Base-by-base conservation (phyloP, 768 basidiomycete species). In the Serendipita vermifera region DNA sequence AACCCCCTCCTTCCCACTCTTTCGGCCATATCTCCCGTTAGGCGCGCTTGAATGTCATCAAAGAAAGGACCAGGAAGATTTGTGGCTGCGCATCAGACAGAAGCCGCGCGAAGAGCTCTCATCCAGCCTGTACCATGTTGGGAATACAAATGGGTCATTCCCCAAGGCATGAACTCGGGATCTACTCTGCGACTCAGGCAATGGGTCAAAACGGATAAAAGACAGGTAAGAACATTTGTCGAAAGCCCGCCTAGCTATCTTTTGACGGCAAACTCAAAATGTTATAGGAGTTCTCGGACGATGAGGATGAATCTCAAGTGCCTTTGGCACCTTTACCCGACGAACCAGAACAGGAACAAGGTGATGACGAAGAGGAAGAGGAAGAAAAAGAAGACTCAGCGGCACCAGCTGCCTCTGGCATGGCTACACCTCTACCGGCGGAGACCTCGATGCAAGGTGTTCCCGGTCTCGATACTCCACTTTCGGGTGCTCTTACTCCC, bases 41-140 rank as follows among this genome's bases (percentile, higher is more conserved):
- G n/a, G n/a, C n/a, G n/a, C n/a, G n/a, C n/a, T n/a, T n/a, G n/a
- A 43, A 51, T 51, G 46, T 51, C 46, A 17, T 51, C 46, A 7
- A 51, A 51, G 31, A 51, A 51, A 29, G 46, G 46, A 1, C 46
- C 46, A 7, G 46, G 46, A 51, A 14, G 46, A 14, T 51, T 51
- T 26, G 46, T 51, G 15, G 46, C 46, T 22, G 46, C 46, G 24
- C 46, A 51, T 51, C 46, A 51, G 27, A 51, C 46, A 20, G 46
- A 51, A n/a, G 46, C 46, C 27, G 46, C 46, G 15, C 17, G 46
- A 26, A 51, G 46, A 26, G 46, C 46, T 15, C 73, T 88, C n/a
- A 87, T 89, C 83, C 85, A 86, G 64, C 87, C 87, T 5, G 87
- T 89, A n/a, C 78, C 75, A 26, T 85, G 82, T 60, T 91, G 87